Base-by-base conservation (phyloP, 2,329 filamentous ascomycete species). In the Colletotrichum brevisporum region DNA sequence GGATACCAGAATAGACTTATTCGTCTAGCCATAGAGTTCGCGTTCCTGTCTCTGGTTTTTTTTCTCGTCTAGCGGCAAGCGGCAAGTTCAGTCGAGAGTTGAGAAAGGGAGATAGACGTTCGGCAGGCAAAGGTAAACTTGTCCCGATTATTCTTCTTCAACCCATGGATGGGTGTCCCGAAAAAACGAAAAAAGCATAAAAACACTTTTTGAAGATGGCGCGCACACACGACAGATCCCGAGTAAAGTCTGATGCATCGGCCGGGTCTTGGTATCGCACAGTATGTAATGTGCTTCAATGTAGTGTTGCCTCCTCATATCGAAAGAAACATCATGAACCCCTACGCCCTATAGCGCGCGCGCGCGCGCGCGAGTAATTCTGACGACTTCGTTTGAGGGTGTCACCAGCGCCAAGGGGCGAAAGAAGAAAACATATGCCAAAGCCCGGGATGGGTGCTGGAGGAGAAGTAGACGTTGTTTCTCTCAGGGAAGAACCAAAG, bases 221-320 rank as follows among this genome's bases (percentile, higher is more conserved):
- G 31, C 31, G 10, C 24, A 15, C 21, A 26, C 47, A 18, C 45
- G 26, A 45, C 12, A 10, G 9, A 10, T 36, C 31, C 16, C 24
- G 18, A 24, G 21, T 3, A 18, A 24, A 36, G 59, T 62, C 50
- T 62, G 39, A 36, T 62, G 59, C 51, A 39, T 54, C 47, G 59
- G 50, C 50, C 39, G 31, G 31, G 31, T 10, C 8, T 36, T 36
- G 50, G 50, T 48, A 21, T 39, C n/a, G 51, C 48, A 62, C 50
- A 54, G 50, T 15, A 39, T 16, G 21, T 18, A 27, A 24, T 24
- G 21, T 31, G 24, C 31, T 36, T 36, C 8, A 36, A 36, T 31
- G 24, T 52, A 24, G 50, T 52, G 50, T 24, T 13, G 12, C 31
- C 59, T 21, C 5, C 36, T 36, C 21, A 24, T 24, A 24, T n/a